Evolutionary conservation across 78 protist genomes (phyloP).

Genomic region (Dictyostelium intermedium): DNA sequence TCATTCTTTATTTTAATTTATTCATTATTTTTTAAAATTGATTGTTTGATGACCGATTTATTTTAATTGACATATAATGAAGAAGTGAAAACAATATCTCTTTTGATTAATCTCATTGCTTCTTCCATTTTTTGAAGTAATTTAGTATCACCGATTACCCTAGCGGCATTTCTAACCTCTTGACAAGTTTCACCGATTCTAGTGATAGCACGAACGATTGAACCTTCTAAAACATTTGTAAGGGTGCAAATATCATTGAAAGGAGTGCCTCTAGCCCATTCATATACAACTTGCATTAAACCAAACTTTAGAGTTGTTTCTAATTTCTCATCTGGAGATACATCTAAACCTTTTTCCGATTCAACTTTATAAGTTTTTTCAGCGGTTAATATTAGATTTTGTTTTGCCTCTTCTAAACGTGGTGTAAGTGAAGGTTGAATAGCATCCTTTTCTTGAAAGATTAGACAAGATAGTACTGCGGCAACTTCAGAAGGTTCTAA

Average conservation of each 20-base stretch:
- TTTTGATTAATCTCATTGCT: conserved; percentile 88
- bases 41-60: too few species aligned
- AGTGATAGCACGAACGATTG: conserved; percentile 94
- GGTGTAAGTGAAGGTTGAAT: conserved; percentile 73
- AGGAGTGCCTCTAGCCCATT: conserved; percentile 96
- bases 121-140: conserved; percentile 91
- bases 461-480: conserved; percentile 79
- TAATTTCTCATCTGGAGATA: neutral
- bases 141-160: conserved; percentile 93
- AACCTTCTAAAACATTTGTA: conserved; percentile 91
- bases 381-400: neutral
- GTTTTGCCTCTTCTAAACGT: conserved; percentile 44
- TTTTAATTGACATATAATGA: conserved; percentile 84
- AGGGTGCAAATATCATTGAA: conserved; percentile 83
- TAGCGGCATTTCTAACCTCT: conserved; percentile 93
- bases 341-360: conserved; percentile 71
- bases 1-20: neutral
- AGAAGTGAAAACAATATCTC: conserved; percentile 94
- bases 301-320: conserved; percentile 54
- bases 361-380: conserved; percentile 53
- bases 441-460: conserved; percentile 87
- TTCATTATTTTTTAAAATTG: too few species aligned
- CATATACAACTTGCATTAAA: conserved; percentile 89
- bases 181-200: conserved; percentile 94
- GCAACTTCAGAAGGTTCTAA: conserved; percentile 88